Evolutionary conservation across 257 asterid species (phyloP), one percentile per base, ranked within the genome.

Genomic region (Handroanthus guayacan): DNA sequence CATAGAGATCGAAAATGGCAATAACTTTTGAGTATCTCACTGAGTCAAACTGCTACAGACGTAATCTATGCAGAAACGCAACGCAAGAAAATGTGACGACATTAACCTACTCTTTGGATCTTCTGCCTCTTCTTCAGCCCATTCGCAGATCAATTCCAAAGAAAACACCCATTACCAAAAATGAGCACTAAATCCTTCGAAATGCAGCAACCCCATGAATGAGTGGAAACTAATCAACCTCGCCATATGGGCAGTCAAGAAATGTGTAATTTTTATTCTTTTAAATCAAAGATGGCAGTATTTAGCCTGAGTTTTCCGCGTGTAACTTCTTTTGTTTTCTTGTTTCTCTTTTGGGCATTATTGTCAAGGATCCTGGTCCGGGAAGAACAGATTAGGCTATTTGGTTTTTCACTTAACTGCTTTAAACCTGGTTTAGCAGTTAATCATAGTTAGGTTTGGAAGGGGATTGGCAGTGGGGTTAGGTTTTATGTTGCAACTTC

Each of bases 391-490:
- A 55, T 43, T 38, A 67, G 62, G 31, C 68, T 62, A 51, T 73
- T 62, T 31, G 44, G 25, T 38, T 43, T 38, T 43, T 44, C 13
- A 51, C 18, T 69, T 70, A 20, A 55, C 17, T 61, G 17, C 16
- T 52, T 60, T 58, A 69, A 54, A 55, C 20, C 47, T 71, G 76
- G 80, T 56, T 86, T 67, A 72, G 75, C 52, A 71, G 81, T 38
- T 84, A 78, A 80, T 75, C 81, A 52, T 75, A 62, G 88, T 82
- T 80, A 80, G 79, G 72, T 81, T 48, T 39, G 38, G 41, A 13
- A 6, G 41, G 62, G 74, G 74, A 45, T 20, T 9, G 34, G 79
- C 67, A 51, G 17, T 45, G 41, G 67, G 64, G 52, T 48, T 31
- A 45, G 71, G 72, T 37, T 18, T 79, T 67, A 50, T 67, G 48